Conservation (phyloP, 2,329 filamentous ascomycete species). For the Daldinia sp. region DNA sequence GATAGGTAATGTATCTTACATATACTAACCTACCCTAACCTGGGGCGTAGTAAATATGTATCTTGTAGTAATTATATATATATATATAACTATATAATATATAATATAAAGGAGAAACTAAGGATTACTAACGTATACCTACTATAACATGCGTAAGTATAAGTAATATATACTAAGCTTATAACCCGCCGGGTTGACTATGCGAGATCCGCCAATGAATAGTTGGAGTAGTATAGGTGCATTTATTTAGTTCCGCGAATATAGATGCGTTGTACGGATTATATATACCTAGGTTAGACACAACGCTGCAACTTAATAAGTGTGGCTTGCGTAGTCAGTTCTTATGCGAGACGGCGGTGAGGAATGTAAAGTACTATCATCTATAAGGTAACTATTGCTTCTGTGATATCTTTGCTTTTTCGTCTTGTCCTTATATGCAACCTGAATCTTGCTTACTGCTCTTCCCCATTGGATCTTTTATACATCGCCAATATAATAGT, state of each 20-base stretch:
- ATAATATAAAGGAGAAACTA: too few species aligned
- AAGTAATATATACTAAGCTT: constrained; percentile 1
- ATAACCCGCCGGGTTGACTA: not conserved
- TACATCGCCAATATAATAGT: not conserved
- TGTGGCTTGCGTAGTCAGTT: not conserved
- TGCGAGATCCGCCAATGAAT: not conserved
- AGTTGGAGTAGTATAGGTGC: not conserved
- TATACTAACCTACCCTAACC: not conserved
- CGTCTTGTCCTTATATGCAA: not conserved
- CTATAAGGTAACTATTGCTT: not conserved
- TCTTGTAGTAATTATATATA: too few species aligned
- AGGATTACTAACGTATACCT: too few species aligned
- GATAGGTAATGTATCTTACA: not conserved
- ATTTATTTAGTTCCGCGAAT: not conserved
- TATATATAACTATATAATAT: not conserved
- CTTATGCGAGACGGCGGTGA: constrained; percentile 6
- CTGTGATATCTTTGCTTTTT: constrained; percentile 2
- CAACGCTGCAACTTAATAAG: not conserved
- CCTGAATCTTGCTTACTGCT: not conserved
- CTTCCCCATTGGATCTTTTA: not conserved
- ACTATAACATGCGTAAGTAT: not conserved
- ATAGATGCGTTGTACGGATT: not conserved
- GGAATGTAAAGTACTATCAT: not conserved
- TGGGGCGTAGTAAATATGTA: not conserved
- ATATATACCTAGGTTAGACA: constrained; percentile 1